These are phyloP conservation scores for Apiospora phragmitis DNA, from an alignment of 2,329 filamentous ascomycete genomes.

Conservation along the genomic window DNA sequence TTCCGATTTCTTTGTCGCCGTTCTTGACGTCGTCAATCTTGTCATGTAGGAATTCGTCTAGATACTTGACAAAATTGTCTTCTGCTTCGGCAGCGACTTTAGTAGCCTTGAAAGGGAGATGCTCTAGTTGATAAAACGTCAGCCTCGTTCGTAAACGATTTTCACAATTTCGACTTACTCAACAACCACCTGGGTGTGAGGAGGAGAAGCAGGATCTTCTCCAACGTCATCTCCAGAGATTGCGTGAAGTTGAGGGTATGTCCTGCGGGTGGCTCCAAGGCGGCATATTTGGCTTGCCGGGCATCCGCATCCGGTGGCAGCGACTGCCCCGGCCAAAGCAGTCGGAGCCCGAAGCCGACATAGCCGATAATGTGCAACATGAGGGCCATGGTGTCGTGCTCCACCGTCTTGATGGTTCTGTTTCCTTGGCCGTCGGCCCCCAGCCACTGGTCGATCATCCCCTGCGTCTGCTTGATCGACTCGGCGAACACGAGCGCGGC, in stretches of 20 bases:
- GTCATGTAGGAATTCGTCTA: slow-evolving; percentile 66
- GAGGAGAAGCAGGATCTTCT: slow-evolving; percentile 64
- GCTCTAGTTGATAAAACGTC: background rate
- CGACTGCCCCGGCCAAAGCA: slow-evolving; percentile 64
- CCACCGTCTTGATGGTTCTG: slow-evolving; percentile 54
- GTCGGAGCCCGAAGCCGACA: slow-evolving; percentile 68
- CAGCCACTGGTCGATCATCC: slow-evolving; percentile 61
- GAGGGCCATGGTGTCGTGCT: slow-evolving; percentile 65
- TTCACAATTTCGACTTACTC: slow-evolving; percentile 35
- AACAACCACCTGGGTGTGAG: slow-evolving; percentile 59
- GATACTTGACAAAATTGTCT: slow-evolving; percentile 66
- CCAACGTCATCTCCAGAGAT: slow-evolving; percentile 60
- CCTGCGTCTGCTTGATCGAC: slow-evolving; percentile 61
- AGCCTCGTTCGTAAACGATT: background rate
- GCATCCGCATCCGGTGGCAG: slow-evolving; percentile 43
- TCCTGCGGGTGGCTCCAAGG: slow-evolving; percentile 46
- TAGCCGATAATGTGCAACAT: slow-evolving; percentile 60
- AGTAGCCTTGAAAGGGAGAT: slow-evolving; percentile 51
- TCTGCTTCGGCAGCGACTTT: slow-evolving; percentile 55
- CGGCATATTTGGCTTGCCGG: slow-evolving; percentile 48
- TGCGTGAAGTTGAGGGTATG: slow-evolving; percentile 67
- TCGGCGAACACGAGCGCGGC: slow-evolving; percentile 67
- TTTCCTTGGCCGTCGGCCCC: slow-evolving; percentile 39
- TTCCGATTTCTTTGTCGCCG: slow-evolving; percentile 43
- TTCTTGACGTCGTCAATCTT: slow-evolving; percentile 49